Percentiles rank a stretch among this genome's conserved stretches.
These are phyloP conservation scores for Penicillium verrucosum DNA, from an alignment of 2,329 filamentous ascomycete species.

Conservation along the genomic window DNA sequence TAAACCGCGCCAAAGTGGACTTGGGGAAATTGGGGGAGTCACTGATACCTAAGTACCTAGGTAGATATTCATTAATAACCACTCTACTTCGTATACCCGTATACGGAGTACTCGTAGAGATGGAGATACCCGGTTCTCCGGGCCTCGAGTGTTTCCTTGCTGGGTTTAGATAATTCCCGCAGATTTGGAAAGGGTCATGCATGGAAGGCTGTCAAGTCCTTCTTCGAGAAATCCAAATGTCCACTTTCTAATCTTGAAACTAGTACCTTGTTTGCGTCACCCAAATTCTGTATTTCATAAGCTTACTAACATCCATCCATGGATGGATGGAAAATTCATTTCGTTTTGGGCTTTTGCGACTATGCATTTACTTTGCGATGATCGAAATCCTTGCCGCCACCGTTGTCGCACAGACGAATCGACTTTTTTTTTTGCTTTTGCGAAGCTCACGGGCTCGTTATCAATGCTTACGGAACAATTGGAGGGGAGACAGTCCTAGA, in stretches of 20 bases:
- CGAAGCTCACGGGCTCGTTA: constrained; percentile 9
- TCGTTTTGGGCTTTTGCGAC: constrained; percentile 13
- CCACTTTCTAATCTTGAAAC: constrained; percentile 3
- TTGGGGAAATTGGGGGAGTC: constrained; percentile 13
- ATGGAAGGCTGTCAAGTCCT: constrained; percentile 27
- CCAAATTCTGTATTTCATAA: background rate
- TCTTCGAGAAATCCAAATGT: constrained; percentile 18
- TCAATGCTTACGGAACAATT: background rate
- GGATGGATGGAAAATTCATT: background rate
- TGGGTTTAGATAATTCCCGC: constrained; percentile 6
- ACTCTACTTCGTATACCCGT: background rate
- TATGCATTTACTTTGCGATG: constrained; percentile 1
- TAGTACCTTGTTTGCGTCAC: constrained; percentile 7
- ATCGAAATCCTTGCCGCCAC: constrained; percentile 16
- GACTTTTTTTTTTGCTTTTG: constrained; percentile 2
- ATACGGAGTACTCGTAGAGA: too few species aligned
- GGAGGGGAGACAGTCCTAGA: background rate
- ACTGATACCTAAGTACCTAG: background rate
- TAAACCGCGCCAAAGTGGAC: constrained; percentile 6
- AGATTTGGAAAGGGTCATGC: constrained; percentile 15
- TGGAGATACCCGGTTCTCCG: background rate
- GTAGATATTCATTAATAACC: constrained; percentile 3
- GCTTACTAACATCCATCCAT: background rate
- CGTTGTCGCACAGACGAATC: constrained; percentile 30
- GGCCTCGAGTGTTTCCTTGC: constrained; percentile 8